These are phyloP conservation scores for Geotrichum aggregatum DNA, from an alignment of 1,139 yeast species.

Conservation along the genomic window DNA sequence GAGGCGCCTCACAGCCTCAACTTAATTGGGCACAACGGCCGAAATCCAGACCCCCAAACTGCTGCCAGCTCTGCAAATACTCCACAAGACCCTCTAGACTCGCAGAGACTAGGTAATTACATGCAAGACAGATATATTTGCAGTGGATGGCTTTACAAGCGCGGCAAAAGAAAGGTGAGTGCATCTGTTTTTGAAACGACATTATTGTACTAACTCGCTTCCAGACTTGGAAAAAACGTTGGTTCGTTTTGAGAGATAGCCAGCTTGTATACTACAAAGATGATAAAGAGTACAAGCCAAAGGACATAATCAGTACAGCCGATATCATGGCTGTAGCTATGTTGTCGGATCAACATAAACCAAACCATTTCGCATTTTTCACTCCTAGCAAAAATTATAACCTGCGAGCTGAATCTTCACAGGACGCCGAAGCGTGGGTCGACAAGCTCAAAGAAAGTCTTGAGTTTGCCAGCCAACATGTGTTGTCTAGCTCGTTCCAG, in stretches of 20 bases:
- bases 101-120: not conserved
- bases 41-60: not conserved
- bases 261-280: slow-evolving; percentile 59
- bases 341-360: slow-evolving; percentile 39
- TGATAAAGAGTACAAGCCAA: slow-evolving; percentile 53
- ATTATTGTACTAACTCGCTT: slow-evolving; percentile 31
- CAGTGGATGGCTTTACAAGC: slow-evolving; percentile 17
- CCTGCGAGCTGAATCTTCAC: slow-evolving; percentile 41
- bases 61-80: not conserved
- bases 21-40: not conserved
- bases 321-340: slow-evolving; percentile 42
- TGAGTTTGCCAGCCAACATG: slow-evolving; percentile 28
- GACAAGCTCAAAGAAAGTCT: slow-evolving; percentile 37
- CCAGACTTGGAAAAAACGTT: slow-evolving; percentile 48
- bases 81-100: not conserved
- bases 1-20: not conserved
- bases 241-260: slow-evolving; percentile 57
- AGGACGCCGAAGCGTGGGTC: slow-evolving; percentile 46
- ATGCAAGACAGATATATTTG: slow-evolving; percentile 7
- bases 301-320: slow-evolving; percentile 44
- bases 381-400: slow-evolving; percentile 45
- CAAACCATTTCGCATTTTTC: slow-evolving; percentile 44
- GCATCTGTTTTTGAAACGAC: not conserved
- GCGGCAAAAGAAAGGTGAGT: slow-evolving; percentile 8
- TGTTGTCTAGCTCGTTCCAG: slow-evolving; percentile 30